Conservation (phyloP, 192 early-diverging fungal species). For the Backusella tuberculispora region DNA sequence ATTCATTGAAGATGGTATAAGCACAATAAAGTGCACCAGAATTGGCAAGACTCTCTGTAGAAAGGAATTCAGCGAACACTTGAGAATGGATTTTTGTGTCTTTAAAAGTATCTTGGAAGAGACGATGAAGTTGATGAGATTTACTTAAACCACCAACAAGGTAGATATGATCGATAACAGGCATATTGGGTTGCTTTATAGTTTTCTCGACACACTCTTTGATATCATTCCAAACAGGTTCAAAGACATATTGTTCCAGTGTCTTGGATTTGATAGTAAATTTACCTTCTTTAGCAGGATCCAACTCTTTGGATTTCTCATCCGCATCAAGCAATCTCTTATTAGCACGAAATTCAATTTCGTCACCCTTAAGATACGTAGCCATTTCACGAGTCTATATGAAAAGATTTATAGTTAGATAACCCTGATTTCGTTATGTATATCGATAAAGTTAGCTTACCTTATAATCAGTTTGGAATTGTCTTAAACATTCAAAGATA, state of each 20-base stretch:
- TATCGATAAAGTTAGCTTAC: neutral
- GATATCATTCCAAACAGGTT: constrained; percentile 9
- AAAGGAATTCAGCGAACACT: constrained; percentile 2
- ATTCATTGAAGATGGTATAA: constrained; percentile 1
- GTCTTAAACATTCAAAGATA: constrained; percentile 13
- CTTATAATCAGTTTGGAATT: constrained; percentile 6
- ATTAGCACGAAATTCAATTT: neutral
- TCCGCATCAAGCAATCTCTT: neutral
- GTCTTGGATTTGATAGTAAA: neutral
- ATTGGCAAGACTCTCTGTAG: constrained; percentile 14
- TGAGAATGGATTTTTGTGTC: neutral
- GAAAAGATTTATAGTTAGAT: neutral
- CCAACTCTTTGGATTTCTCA: neutral
- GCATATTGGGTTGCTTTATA: neutral
- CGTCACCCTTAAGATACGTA: neutral
- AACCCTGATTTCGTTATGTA: neutral
- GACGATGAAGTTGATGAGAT: constrained; percentile 6
- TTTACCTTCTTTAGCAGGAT: neutral
- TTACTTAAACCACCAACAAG: constrained; percentile 12
- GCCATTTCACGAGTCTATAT: constrained; percentile 4
- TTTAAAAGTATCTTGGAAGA: constrained; percentile 4
- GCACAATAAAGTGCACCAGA: neutral
- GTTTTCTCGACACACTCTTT: neutral
- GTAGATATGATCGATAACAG: constrained; percentile 1
- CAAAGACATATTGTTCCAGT: constrained; percentile 3